Percentiles rank a stretch among this genome's conserved stretches.
Conservation (phyloP, 495 filamentous ascomycete genomes). For the Lineolata rhizophorae region DNA sequence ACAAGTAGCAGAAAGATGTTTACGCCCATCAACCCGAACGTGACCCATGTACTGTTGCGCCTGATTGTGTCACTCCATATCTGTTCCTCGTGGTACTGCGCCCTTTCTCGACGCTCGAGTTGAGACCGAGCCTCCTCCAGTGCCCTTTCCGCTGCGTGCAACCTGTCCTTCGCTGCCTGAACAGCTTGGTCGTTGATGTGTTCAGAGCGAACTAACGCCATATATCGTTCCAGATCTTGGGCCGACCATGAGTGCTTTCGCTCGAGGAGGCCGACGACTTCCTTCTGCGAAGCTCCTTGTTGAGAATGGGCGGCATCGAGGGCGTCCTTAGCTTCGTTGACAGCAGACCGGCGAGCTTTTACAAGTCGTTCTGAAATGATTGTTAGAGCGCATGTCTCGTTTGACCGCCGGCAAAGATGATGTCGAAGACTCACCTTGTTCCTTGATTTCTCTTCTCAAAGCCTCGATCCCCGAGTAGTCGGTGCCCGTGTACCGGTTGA, state of each 20-base stretch:
- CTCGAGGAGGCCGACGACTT: slow-evolving; percentile 83
- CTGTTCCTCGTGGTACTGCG: slow-evolving; percentile 94
- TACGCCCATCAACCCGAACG: slow-evolving; percentile 92
- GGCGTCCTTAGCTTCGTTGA: slow-evolving; percentile 46
- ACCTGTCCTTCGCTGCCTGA: slow-evolving; percentile 40
- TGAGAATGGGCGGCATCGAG: slow-evolving; percentile 60
- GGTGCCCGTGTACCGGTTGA: slow-evolving; percentile 76
- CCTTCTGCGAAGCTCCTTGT: slow-evolving; percentile 73
- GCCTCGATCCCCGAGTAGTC: slow-evolving; percentile 76
- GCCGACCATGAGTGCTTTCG: slow-evolving; percentile 84
- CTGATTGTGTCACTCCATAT: slow-evolving; percentile 98
- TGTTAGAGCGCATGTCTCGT: slow-evolving; percentile 1
- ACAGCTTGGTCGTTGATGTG: slow-evolving; percentile 87
- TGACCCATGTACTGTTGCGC: slow-evolving; percentile 91
- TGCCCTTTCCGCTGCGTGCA: slow-evolving; percentile 52
- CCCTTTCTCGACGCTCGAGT: slow-evolving; percentile 59
- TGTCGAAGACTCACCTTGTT: slow-evolving; percentile 27
- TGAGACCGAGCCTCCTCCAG: slow-evolving; percentile 52
- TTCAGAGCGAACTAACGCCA: slow-evolving; percentile 71
- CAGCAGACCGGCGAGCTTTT: slow-evolving; percentile 33
- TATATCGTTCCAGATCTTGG: slow-evolving; percentile 82
- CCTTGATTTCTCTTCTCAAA: slow-evolving; percentile 52
- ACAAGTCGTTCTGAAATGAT: slow-evolving; percentile 34
- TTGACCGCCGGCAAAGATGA: neutral
- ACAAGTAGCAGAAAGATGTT: slow-evolving; percentile 79